phyloP scores from a whole-genome alignment of 2,329 filamentous ascomycete species.

The Ophioceras dolichostomum region DNA sequence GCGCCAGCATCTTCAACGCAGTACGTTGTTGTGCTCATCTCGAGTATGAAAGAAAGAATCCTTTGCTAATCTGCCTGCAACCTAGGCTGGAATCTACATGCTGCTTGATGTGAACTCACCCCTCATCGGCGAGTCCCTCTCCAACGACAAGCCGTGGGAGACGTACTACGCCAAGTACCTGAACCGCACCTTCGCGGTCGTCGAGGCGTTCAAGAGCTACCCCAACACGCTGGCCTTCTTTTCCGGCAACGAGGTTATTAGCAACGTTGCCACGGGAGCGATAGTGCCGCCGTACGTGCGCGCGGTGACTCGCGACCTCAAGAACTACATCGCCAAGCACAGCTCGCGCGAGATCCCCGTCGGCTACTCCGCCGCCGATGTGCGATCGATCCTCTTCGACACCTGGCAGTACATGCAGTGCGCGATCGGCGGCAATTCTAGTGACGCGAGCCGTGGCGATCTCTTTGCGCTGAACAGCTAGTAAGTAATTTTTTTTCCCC shows the following conservation, averaged over 20 bases:
- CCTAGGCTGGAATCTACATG: slow-evolving; percentile 53
- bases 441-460: slow-evolving; percentile 54
- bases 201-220: slow-evolving; percentile 55
- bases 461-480: slow-evolving; percentile 71
- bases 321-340: slow-evolving; percentile 67
- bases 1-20: slow-evolving; percentile 55
- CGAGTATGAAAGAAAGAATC: background rate
- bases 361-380: slow-evolving; percentile 72
- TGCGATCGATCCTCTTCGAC: slow-evolving; percentile 60
- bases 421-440: slow-evolving; percentile 35
- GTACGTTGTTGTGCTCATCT: slow-evolving; percentile 15
- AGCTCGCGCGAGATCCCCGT: slow-evolving; percentile 58
- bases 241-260: slow-evolving; percentile 69
- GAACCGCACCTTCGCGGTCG: slow-evolving; percentile 54
- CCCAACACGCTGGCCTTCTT: slow-evolving; percentile 63
- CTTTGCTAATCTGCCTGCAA: background rate
- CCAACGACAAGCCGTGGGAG: slow-evolving; percentile 40
- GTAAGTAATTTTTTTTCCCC: no score
- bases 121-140: slow-evolving; percentile 42
- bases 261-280: slow-evolving; percentile 46
- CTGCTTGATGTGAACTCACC: slow-evolving; percentile 58
- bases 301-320: slow-evolving; percentile 68
- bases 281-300: slow-evolving; percentile 57
- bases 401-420: slow-evolving; percentile 69
- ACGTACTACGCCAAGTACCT: slow-evolving; percentile 48